These are phyloP conservation scores for Limonium bicolor DNA, from an alignment of 148 eudicot species.

Conservation along the genomic window DNA sequence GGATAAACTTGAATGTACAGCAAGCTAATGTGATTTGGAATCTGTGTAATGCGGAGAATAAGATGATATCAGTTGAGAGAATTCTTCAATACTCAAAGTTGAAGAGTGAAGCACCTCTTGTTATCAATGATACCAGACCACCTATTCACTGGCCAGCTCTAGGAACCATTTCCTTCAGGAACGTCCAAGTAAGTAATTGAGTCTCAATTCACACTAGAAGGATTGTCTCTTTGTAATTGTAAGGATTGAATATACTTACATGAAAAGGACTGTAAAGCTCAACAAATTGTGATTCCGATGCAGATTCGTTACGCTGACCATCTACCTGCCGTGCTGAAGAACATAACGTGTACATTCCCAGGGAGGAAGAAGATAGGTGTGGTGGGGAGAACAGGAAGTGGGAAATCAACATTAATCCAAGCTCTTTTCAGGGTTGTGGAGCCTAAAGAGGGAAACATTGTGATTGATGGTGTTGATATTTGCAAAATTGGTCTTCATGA, in stretches of 20 bases:
- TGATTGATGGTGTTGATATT: conserved; percentile 70
- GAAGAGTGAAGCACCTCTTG: conserved; percentile 68
- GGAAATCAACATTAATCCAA: conserved; percentile 93
- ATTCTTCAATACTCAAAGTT: conserved; percentile 84
- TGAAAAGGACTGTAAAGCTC: no score
- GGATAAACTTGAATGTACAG: conserved; percentile 67
- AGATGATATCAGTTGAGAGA: conserved; percentile 94
- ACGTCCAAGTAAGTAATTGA: background rate
- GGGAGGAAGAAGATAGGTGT: conserved; percentile 84
- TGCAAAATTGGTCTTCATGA: conserved; percentile 80
- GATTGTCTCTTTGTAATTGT: no score
- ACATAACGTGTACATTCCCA: conserved; percentile 86
- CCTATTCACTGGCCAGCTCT: conserved; percentile 69
- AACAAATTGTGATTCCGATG: conserved; percentile 1
- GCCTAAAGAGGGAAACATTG: conserved; percentile 61
- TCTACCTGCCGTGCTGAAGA: conserved; percentile 77
- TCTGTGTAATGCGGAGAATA: conserved; percentile 87
- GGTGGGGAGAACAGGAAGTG: conserved; percentile 95
- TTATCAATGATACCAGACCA: conserved; percentile 45
- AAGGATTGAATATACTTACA: no score
- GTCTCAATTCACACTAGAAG: no score
- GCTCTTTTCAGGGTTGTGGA: conserved; percentile 82
- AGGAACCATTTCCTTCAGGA: conserved; percentile 51
- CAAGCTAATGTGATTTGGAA: conserved; percentile 98
- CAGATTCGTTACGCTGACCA: conserved; percentile 94